A percentile compares a stretch with the other conserved stretches of the same genome.
phyloP scores from a whole-genome alignment of 768 basidiomycete species.

The Calocybe cyanea region DNA sequence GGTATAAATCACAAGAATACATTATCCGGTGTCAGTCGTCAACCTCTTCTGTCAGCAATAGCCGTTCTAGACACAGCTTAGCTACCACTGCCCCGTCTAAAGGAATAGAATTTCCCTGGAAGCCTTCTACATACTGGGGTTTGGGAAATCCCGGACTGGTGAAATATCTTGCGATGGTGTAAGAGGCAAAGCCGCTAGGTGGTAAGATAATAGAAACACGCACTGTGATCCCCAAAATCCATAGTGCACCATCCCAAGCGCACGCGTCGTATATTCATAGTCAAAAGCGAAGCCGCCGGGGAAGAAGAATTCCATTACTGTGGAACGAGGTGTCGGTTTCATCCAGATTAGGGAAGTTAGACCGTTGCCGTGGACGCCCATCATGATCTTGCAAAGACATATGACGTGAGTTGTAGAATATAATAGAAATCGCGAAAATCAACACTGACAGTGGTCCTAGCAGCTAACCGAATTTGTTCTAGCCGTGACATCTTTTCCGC shows the following conservation, averaged over 20 bases:
- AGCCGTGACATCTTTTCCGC: slow-evolving; percentile 78
- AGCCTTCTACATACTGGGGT: slow-evolving; percentile 79
- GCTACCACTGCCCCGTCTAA: slow-evolving; percentile 72
- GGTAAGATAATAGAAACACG: slow-evolving; percentile 7
- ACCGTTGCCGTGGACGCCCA: slow-evolving; percentile 94
- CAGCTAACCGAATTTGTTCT: slow-evolving; percentile 80
- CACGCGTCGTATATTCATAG: slow-evolving; percentile 78
- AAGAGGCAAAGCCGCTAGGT: slow-evolving; percentile 1
- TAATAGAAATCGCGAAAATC: background rate
- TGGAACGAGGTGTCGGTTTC: slow-evolving; percentile 76
- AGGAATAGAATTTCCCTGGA: slow-evolving; percentile 83
- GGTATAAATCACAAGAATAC: too few species aligned
- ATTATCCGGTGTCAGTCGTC: slow-evolving; percentile 41
- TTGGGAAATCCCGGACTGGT: slow-evolving; percentile 68
- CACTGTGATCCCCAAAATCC: slow-evolving; percentile 82
- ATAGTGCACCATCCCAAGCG: slow-evolving; percentile 79
- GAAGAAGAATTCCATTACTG: slow-evolving; percentile 92
- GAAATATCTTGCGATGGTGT: slow-evolving; percentile 48
- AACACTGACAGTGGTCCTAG: slow-evolving; percentile 69
- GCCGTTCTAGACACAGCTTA: slow-evolving; percentile 50
- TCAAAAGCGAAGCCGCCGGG: slow-evolving; percentile 82
- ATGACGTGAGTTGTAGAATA: background rate
- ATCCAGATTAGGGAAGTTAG: slow-evolving; percentile 89
- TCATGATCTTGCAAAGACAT: slow-evolving; percentile 66
- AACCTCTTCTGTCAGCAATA: slow-evolving; percentile 55